Percentiles rank a stretch among this genome's conserved stretches.
These are phyloP conservation scores for Lichtheimia ornata DNA, from an alignment of 371 early-diverging fungal genomes.

Conservation along the genomic window DNA sequence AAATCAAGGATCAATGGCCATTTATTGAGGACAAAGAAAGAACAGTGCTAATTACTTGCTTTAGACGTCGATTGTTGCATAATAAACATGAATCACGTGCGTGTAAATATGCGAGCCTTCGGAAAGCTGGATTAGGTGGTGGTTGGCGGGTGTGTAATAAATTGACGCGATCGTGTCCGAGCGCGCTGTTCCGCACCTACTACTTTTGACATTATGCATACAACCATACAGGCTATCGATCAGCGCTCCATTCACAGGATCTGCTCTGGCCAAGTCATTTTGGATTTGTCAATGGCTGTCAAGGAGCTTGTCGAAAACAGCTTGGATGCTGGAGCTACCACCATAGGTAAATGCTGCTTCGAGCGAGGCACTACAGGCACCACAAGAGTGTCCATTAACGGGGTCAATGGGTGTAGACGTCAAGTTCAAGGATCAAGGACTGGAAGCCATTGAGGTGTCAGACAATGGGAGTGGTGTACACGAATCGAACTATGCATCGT, in stretches of 20 bases:
- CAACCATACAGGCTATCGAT: conserved; percentile 40
- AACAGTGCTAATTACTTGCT: too few species aligned
- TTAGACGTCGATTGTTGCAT: too few species aligned
- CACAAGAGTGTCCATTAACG: too few species aligned
- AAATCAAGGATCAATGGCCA: too few species aligned
- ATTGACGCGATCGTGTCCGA: too few species aligned
- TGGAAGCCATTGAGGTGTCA: conserved; percentile 72
- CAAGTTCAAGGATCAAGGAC: conserved; percentile 78
- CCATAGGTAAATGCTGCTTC: conserved; percentile 59
- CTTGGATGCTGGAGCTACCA: conserved; percentile 89
- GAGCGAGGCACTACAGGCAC: background rate
- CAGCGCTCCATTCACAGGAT: conserved; percentile 65
- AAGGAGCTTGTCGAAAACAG: conserved; percentile 99
- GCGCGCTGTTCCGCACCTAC: too few species aligned
- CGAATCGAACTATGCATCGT: conserved; percentile 56
- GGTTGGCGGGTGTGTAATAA: too few species aligned
- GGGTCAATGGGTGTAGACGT: conserved; percentile 56
- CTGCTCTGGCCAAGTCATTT: conserved; percentile 91
- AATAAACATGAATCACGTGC: too few species aligned
- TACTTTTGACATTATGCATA: too few species aligned
- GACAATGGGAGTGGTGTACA: conserved; percentile 90
- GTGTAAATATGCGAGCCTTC: too few species aligned
- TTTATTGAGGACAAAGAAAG: too few species aligned
- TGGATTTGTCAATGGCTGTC: conserved; percentile 83
- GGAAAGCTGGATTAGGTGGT: too few species aligned